phyloP scores from a whole-genome alignment of 306 rosid species.

The Prunus dulcis region DNA sequence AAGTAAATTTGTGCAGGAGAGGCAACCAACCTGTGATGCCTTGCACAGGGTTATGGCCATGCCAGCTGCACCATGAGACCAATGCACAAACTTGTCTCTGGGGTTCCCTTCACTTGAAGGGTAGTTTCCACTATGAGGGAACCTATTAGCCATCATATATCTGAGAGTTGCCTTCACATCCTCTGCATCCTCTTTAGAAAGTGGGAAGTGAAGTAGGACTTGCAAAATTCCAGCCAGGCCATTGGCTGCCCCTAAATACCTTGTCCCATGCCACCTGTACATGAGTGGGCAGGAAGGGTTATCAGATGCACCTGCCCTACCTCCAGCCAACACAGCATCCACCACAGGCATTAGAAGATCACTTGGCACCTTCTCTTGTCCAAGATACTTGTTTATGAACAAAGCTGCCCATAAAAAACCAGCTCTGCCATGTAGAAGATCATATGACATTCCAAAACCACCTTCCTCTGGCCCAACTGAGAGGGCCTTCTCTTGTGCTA shows the following conservation, averaged over 20 bases:
- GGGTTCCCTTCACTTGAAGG: conserved; percentile 93
- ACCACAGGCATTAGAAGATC: conserved; percentile 60
- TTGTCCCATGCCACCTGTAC: conserved; percentile 93
- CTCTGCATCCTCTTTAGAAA: conserved; percentile 57
- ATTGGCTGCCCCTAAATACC: conserved; percentile 86
- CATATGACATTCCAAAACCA: conserved; percentile 98
- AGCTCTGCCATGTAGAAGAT: conserved; percentile 79
- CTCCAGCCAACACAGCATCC: conserved; percentile 79
- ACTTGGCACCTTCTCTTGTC: conserved; percentile 46
- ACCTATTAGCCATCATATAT: conserved; percentile 77
- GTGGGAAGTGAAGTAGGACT: conserved; percentile 72
- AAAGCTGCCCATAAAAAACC: conserved; percentile 86
- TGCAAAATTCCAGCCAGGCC: conserved; percentile 86
- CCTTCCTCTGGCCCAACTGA: conserved; percentile 95
- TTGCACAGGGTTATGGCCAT: conserved; percentile 78
- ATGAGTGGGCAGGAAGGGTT: conserved; percentile 76
- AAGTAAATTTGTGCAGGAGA: background rate
- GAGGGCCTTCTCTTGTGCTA: conserved; percentile 72
- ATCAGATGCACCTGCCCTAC: conserved; percentile 84
- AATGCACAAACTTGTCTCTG: conserved; percentile 78
- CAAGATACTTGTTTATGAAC: conserved; percentile 63
- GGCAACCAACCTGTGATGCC: conserved; percentile 70
- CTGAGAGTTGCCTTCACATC: conserved; percentile 74
- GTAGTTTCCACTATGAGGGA: conserved; percentile 81
- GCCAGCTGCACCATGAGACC: conserved; percentile 93